Percentiles rank a stretch among this genome's conserved stretches.
Evolutionary conservation across 1,284 basidiomycete genomes (phyloP).

Genomic region (Cryptococcus maquisensis): DNA sequence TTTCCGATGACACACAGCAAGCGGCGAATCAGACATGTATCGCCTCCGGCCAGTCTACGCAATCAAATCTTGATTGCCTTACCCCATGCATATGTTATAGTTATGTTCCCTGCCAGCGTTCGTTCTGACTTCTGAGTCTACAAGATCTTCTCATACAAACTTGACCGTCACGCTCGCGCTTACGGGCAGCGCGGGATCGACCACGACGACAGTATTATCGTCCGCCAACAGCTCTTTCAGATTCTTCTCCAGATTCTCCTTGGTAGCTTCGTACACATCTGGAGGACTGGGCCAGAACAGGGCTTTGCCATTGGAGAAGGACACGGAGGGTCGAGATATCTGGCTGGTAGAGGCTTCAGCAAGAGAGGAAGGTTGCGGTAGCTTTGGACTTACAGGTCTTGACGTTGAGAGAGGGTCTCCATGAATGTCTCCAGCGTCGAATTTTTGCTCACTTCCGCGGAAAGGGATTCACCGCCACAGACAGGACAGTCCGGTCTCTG

Average conservation of each 20-base stretch:
- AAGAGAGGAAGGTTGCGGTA: neutral
- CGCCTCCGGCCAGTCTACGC: neutral
- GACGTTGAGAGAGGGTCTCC: constrained; percentile 74
- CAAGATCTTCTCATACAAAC: constrained; percentile 17
- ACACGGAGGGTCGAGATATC: constrained; percentile 86
- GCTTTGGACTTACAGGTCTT: constrained; percentile 67
- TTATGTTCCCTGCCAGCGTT: neutral
- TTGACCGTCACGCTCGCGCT: constrained; percentile 65
- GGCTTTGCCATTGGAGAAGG: constrained; percentile 57
- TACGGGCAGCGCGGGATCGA: constrained; percentile 83
- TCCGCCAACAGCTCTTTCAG: constrained; percentile 72
- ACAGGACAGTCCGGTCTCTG: constrained; percentile 91
- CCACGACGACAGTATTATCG: constrained; percentile 78
- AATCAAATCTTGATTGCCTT: neutral
- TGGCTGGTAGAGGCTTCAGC: constrained; percentile 58
- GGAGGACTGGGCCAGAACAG: constrained; percentile 92
- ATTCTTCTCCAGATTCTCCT: constrained; percentile 80
- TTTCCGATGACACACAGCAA: neutral
- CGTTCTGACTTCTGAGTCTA: neutral
- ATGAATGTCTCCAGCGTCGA: constrained; percentile 79
- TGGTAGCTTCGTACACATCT: constrained; percentile 78
- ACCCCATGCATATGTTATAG: neutral
- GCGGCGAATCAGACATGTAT: neutral
- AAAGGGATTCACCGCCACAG: constrained; percentile 84
- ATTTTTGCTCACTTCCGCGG: constrained; percentile 63